phyloP scores from a whole-genome alignment of 768 basidiomycete species.

The Lactarius pseudohatsudake region DNA sequence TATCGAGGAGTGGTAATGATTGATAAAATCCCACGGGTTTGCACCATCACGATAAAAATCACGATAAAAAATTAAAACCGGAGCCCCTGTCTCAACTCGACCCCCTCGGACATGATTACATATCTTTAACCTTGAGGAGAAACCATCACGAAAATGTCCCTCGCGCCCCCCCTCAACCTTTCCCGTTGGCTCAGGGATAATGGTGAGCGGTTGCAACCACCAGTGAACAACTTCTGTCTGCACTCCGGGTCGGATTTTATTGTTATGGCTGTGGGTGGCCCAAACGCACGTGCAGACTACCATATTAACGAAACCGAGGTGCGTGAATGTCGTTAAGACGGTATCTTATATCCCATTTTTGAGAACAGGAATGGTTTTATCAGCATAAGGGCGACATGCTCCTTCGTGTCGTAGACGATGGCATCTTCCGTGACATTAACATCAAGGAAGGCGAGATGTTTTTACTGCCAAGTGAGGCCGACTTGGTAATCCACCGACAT shows the following conservation, averaged over 20 bases:
- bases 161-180: constrained; percentile 84
- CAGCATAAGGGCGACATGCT: constrained; percentile 95
- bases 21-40: not conserved
- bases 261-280: constrained; percentile 96
- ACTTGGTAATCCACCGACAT: not conserved
- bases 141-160: constrained; percentile 52
- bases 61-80: not conserved
- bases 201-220: constrained; percentile 75
- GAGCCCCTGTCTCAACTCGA: no score
- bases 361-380: constrained; percentile 90
- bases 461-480: constrained; percentile 71
- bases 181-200: constrained; percentile 87
- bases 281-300: constrained; percentile 92
- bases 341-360: not conserved
- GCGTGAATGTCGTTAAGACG: constrained; percentile 15
- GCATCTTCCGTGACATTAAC: constrained; percentile 75
- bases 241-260: constrained; percentile 83
- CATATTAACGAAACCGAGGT: constrained; percentile 96
- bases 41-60: not conserved
- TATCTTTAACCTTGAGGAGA: not conserved
- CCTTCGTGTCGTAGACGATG: constrained; percentile 80
- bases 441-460: constrained; percentile 99
- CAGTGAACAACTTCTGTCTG: constrained; percentile 89
- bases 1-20: constrained; percentile 23
- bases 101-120: not conserved